Evolutionary conservation across 805 yeast genomes (phyloP), one percentile per base, ranked within the genome.

Genomic region (Candida lessepsii): DNA sequence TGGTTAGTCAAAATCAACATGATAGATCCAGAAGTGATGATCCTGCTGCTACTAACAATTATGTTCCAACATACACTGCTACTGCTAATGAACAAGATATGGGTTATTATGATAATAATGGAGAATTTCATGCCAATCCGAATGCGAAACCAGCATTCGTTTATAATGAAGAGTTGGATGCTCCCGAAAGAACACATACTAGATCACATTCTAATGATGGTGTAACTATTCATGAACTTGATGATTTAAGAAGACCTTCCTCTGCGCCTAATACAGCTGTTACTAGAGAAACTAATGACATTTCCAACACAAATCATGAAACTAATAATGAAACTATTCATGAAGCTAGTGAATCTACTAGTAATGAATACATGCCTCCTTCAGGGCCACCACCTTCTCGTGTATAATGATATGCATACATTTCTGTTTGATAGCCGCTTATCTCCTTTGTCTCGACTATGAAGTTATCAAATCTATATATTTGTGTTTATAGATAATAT

Each of bases 21-120:
- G 65, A 72, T 39, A 71, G 69, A 33, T 74, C 73, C 1, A 49
- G 46, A 28, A 45, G 46, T 18, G 61, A 68, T 7, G 76, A 73
- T 33, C 73, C 74, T 2, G 70, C 62, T 24, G 46, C 56, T 41
- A 67, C 64, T 10, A 54, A 57, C 31, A 54, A 62, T 7, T 78
- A 69, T 49, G 86, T 83, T 1, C 95, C 95, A 0, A 71, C 81
- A 2, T 85, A 85, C 48, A 76, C 88, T 0, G 85, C 67, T 9
- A 61, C 68, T 11, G 80, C 89, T 0, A 81, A 80, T 46, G 86
- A 81, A 20, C 70, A 75, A 34, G 96, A 89, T 56, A 76, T 84
- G 56, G 96, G 95, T 0, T 82, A 75, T 57, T 86, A 85, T 51
- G 93, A 86, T 56, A 64, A 63, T 25, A 58, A 70, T 24, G 96